Evolutionary conservation across 2,329 filamentous ascomycete genomes (phyloP).

Genomic region (Didymella arachidicola): DNA sequence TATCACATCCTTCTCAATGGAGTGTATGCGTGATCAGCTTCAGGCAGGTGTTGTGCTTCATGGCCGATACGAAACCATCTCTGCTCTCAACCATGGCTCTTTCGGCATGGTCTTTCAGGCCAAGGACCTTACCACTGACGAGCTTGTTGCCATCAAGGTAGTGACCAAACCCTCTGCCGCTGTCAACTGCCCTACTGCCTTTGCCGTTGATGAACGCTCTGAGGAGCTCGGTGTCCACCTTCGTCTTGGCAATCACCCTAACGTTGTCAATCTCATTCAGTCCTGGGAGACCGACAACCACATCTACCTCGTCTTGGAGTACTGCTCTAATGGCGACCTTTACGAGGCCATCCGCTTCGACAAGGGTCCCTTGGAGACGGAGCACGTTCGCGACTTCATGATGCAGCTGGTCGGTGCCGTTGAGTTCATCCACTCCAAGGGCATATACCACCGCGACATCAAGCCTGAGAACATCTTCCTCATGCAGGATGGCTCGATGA

Average conservation of each 20-base stretch:
- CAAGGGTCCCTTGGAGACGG: slow-evolving; percentile 88
- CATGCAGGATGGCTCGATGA: slow-evolving; percentile 84
- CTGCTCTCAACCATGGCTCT: slow-evolving; percentile 96
- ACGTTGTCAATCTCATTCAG: slow-evolving; percentile 91
- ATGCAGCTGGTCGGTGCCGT: slow-evolving; percentile 89
- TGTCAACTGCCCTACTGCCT: slow-evolving; percentile 65
- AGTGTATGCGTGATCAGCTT: slow-evolving; percentile 87
- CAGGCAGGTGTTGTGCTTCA: slow-evolving; percentile 79
- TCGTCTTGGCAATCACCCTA: slow-evolving; percentile 78
- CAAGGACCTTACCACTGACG: slow-evolving; percentile 76
- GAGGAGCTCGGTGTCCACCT: slow-evolving; percentile 83
- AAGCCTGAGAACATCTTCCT: slow-evolving; percentile 99
- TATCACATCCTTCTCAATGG: slow-evolving; percentile 62
- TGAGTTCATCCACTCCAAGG: slow-evolving; percentile 87
- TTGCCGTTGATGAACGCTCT: slow-evolving; percentile 81
- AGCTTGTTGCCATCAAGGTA: slow-evolving; percentile 94
- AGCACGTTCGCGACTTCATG: slow-evolving; percentile 98
- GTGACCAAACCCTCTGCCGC: slow-evolving; percentile 80
- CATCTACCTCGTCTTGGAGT: slow-evolving; percentile 91
- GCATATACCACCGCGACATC: slow-evolving; percentile 96
- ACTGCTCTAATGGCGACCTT: slow-evolving; percentile 91
- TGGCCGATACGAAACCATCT: slow-evolving; percentile 88
- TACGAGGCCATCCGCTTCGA: slow-evolving; percentile 95
- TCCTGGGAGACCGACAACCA: slow-evolving; percentile 93
- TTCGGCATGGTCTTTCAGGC: slow-evolving; percentile 99